Conservation (phyloP, 441 rosid species). For the Cnidoscolus chayamansa region DNA sequence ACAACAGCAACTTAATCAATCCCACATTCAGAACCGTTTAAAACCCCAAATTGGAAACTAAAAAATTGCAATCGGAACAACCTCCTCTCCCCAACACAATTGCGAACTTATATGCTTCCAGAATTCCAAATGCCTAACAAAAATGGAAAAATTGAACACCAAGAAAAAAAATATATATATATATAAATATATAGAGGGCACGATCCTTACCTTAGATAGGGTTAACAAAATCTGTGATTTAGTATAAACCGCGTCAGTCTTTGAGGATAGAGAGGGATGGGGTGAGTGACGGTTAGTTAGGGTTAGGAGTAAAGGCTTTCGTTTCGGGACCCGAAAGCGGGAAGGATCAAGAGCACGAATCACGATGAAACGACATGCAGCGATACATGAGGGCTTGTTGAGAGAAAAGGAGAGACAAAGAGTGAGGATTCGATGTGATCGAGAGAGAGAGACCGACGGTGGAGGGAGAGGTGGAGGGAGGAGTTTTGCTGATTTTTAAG, state of each 20-base stretch:
- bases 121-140: constrained; percentile 6
- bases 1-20: background rate
- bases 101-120: background rate
- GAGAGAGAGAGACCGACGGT: background rate
- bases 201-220: constrained; percentile 22
- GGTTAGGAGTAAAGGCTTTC: constrained; percentile 5
- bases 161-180: background rate
- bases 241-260: background rate
- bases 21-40: background rate
- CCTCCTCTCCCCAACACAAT: background rate
- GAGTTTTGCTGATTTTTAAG: background rate
- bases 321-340: constrained; percentile 10
- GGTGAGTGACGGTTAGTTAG: constrained; percentile 23
- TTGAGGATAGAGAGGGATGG: background rate
- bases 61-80: background rate
- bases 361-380: background rate
- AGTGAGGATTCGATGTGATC: constrained; percentile 25
- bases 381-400: background rate
- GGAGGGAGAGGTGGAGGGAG: background rate
- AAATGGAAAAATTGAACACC: background rate
- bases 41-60: constrained; percentile 13
- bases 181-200: background rate
- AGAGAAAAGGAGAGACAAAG: background rate
- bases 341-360: constrained; percentile 21
- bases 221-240: background rate